These are phyloP conservation scores for Candida hungchunana DNA, from an alignment of 805 yeast species.

Conservation along the genomic window DNA sequence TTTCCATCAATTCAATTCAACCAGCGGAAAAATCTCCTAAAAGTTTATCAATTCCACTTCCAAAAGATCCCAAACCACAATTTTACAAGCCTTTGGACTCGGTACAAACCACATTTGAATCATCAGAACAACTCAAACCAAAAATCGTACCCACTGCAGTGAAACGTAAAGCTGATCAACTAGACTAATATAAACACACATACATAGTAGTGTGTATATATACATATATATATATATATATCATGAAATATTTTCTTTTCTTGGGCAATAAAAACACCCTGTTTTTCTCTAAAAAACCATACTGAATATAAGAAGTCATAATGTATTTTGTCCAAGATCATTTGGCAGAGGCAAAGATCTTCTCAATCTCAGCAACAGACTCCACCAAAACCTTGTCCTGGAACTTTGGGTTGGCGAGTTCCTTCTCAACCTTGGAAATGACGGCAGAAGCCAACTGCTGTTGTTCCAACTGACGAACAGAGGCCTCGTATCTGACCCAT, in stretches of 20 bases:
- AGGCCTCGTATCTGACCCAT: constrained; percentile 98
- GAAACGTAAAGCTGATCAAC: constrained; percentile 9
- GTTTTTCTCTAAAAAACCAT: too few species aligned
- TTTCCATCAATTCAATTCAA: background rate
- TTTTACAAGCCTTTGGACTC: constrained; percentile 18
- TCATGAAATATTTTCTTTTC: background rate
- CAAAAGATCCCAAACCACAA: constrained; percentile 21
- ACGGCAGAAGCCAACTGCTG: constrained; percentile 83
- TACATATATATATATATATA: too few species aligned
- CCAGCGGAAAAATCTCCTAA: background rate
- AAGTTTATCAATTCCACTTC: constrained; percentile 27
- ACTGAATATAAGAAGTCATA: too few species aligned
- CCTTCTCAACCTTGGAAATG: constrained; percentile 82
- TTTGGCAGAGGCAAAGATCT: constrained; percentile 51
- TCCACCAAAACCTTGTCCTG: constrained; percentile 90
- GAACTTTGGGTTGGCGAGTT: constrained; percentile 82
- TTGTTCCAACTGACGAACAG: constrained; percentile 95
- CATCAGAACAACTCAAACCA: constrained; percentile 3
- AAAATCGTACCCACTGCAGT: constrained; percentile 11
- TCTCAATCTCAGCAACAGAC: constrained; percentile 90
- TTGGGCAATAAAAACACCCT: background rate
- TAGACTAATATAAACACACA: background rate
- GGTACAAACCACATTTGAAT: constrained; percentile 3
- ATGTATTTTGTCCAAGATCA: constrained; percentile 20
- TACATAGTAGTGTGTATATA: background rate